phyloP scores from a whole-genome alignment of 2,329 filamentous ascomycete species.

The Xylariaceae sp. region DNA sequence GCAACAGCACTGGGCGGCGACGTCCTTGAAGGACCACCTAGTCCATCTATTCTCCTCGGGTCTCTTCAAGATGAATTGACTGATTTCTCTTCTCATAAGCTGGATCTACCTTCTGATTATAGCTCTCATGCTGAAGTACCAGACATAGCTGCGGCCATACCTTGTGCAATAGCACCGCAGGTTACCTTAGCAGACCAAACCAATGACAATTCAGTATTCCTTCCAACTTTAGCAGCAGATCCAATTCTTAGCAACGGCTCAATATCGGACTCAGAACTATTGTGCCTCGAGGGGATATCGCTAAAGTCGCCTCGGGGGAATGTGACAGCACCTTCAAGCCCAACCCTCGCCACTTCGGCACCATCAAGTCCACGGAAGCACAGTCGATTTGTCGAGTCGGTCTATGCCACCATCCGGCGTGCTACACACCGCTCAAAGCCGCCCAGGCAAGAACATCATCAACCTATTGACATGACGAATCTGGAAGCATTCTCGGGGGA shows the following conservation, averaged over 20 bases:
- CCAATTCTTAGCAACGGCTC: constrained; percentile 44
- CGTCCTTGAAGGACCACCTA: constrained; percentile 38
- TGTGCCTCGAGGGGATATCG: constrained; percentile 55
- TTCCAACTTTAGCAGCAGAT: constrained; percentile 30
- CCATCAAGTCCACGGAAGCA: constrained; percentile 36
- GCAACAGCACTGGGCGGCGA: constrained; percentile 29
- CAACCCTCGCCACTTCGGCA: constrained; percentile 34
- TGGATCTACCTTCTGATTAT: constrained; percentile 27
- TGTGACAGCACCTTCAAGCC: constrained; percentile 35
- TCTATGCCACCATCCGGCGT: constrained; percentile 38
- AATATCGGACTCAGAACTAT: constrained; percentile 56
- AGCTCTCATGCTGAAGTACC: constrained; percentile 25
- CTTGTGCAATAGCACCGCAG: constrained; percentile 20
- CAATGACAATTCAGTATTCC: constrained; percentile 22
- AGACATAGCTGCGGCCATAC: constrained; percentile 13
- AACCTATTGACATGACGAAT: constrained; percentile 19
- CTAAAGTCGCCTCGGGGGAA: constrained; percentile 42
- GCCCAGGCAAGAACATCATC: constrained; percentile 13
- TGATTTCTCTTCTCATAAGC: constrained; percentile 31
- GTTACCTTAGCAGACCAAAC: constrained; percentile 16
- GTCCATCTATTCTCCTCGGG: constrained; percentile 41
- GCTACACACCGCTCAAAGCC: constrained; percentile 33
- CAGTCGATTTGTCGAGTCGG: constrained; percentile 36
- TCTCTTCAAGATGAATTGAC: constrained; percentile 31
- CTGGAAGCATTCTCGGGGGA: constrained; percentile 23